phyloP scores from a whole-genome alignment of 1,139 yeast genomes.

The Diutina mesorugosa region DNA sequence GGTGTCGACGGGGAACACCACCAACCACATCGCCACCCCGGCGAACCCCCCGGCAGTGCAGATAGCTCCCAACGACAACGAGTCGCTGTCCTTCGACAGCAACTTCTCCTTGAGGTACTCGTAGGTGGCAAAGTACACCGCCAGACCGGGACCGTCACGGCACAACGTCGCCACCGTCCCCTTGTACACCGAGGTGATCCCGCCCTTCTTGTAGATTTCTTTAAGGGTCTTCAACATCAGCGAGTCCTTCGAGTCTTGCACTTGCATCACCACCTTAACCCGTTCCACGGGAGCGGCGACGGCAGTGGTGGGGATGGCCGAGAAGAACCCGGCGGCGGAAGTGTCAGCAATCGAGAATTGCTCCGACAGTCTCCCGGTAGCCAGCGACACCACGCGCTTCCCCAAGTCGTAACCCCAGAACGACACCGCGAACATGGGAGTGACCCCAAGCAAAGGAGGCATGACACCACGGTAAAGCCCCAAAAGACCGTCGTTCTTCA shows the following conservation, averaged over 20 bases:
- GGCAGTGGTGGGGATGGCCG: constrained; percentile 88
- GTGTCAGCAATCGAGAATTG: constrained; percentile 55
- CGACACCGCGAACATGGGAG: constrained; percentile 96
- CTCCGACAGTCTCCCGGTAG: constrained; percentile 25
- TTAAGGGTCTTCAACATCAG: constrained; percentile 49
- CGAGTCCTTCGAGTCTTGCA: constrained; percentile 39
- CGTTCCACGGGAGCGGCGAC: constrained; percentile 97
- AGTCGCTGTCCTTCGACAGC: constrained; percentile 28
- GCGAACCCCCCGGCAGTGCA: constrained; percentile 91
- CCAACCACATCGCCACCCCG: constrained; percentile 94
- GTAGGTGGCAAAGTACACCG: constrained; percentile 89
- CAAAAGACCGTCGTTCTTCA: constrained; percentile 57
- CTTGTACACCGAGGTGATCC: constrained; percentile 71
- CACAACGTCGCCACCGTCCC: constrained; percentile 90
- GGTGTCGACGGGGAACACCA: constrained; percentile 93
- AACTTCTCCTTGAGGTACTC: constrained; percentile 61
- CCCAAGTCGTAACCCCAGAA: constrained; percentile 98
- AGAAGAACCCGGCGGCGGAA: constrained; percentile 89
- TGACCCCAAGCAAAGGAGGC: constrained; percentile 88
- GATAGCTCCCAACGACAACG: constrained; percentile 59
- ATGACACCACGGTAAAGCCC: constrained; percentile 83
- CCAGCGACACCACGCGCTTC: constrained; percentile 49
- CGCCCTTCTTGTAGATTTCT: constrained; percentile 71
- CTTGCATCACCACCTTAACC: constrained; percentile 86
- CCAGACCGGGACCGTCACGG: constrained; percentile 98